phyloP scores from a whole-genome alignment of 2,329 filamentous ascomycete genomes.

The Ophiostoma quercus region DNA sequence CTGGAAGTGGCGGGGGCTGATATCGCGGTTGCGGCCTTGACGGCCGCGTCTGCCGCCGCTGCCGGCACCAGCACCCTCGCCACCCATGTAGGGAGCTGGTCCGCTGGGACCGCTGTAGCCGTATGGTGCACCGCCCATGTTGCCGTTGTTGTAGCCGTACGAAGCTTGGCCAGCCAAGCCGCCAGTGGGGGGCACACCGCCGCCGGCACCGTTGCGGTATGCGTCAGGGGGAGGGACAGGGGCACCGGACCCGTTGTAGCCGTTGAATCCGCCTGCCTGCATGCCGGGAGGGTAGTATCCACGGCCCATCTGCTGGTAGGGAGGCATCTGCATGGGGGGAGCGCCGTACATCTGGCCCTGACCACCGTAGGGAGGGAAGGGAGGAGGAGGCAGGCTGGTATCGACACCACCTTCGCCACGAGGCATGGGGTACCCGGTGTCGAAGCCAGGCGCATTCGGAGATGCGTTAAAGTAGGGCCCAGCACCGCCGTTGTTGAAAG shows the following conservation, averaged over 20 bases:
- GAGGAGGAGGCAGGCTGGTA: slow-evolving; percentile 21
- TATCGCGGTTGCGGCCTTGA: slow-evolving; percentile 40
- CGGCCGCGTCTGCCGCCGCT: slow-evolving; percentile 53
- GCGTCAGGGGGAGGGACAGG: slow-evolving; percentile 43
- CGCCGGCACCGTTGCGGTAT: slow-evolving; percentile 48
- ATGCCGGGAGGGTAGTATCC: slow-evolving; percentile 53
- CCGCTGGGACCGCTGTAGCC: slow-evolving; percentile 41
- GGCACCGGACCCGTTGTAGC: slow-evolving; percentile 44
- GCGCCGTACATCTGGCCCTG: slow-evolving; percentile 23
- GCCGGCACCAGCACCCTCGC: slow-evolving; percentile 51
- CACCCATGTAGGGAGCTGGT: slow-evolving; percentile 50
- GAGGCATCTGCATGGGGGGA: slow-evolving; percentile 37
- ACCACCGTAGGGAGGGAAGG: slow-evolving; percentile 21
- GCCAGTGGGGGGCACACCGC: slow-evolving; percentile 40
- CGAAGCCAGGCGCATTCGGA: slow-evolving; percentile 44
- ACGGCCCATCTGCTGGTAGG: slow-evolving; percentile 52
- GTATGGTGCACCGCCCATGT: slow-evolving; percentile 39
- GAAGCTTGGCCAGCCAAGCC: slow-evolving; percentile 31
- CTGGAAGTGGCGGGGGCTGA: slow-evolving; percentile 26
- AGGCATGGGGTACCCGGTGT: slow-evolving; percentile 48
- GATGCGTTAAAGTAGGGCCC: slow-evolving; percentile 50
- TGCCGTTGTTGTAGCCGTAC: slow-evolving; percentile 48
- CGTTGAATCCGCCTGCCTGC: slow-evolving; percentile 44
- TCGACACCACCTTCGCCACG: slow-evolving; percentile 43
- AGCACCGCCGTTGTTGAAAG: slow-evolving; percentile 26